phyloP scores from a whole-genome alignment of 345 rosid genomes.

The Abelmoschus esculentus region DNA sequence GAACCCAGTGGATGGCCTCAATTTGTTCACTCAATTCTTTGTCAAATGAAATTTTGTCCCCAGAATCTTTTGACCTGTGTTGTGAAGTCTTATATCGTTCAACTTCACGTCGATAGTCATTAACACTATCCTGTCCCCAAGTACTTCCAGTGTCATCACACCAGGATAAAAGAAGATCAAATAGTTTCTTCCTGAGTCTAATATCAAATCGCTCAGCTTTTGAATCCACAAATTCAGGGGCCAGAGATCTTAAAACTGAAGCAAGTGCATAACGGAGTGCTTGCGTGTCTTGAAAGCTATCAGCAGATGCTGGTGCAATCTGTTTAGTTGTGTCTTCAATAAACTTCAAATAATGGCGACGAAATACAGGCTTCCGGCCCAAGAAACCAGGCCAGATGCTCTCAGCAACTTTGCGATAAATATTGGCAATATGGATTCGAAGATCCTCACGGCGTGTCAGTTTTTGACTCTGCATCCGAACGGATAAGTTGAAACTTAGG shows the following conservation, averaged over 20 bases:
- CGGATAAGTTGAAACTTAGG: not conserved
- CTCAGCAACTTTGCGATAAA: slow-evolving; percentile 84
- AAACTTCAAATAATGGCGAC: slow-evolving; percentile 84
- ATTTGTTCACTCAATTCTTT: slow-evolving; percentile 87
- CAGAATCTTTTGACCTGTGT: slow-evolving; percentile 93
- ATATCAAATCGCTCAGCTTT: slow-evolving; percentile 85
- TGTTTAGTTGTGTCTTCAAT: slow-evolving; percentile 83
- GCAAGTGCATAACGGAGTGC: slow-evolving; percentile 92
- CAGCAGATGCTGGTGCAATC: slow-evolving; percentile 47
- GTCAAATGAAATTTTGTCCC: slow-evolving; percentile 89
- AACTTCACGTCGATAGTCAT: slow-evolving; percentile 96
- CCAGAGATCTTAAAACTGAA: slow-evolving; percentile 76
- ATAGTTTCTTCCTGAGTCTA: slow-evolving; percentile 53
- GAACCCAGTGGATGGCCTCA: slow-evolving; percentile 97
- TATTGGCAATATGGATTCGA: slow-evolving; percentile 74
- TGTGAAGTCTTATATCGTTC: slow-evolving; percentile 94
- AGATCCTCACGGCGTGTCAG: slow-evolving; percentile 87
- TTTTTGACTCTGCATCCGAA: slow-evolving; percentile 64
- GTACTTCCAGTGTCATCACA: slow-evolving; percentile 62
- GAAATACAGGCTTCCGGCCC: slow-evolving; percentile 72
- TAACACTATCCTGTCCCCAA: slow-evolving; percentile 83
- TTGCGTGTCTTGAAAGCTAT: slow-evolving; percentile 84
- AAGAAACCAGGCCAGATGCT: slow-evolving; percentile 95
- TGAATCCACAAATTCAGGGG: slow-evolving; percentile 94
- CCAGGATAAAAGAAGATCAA: slow-evolving; percentile 90